Conservation (phyloP, 2,329 filamentous ascomycete species). For the Whalleya microplaca region DNA sequence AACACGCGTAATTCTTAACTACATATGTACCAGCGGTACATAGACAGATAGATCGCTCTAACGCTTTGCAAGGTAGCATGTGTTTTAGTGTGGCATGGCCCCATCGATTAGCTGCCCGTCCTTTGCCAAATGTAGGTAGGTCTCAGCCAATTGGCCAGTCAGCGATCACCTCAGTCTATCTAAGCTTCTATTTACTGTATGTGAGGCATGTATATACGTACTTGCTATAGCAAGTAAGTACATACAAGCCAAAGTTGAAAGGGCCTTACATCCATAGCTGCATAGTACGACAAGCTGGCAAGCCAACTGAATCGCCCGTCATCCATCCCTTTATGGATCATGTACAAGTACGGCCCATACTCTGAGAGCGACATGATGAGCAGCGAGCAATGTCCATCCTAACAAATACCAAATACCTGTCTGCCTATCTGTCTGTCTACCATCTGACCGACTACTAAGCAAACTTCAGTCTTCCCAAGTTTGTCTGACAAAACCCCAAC, state of each 20-base stretch:
- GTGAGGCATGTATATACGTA: too few species aligned
- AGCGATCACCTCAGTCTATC: background rate
- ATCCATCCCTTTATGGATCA: background rate
- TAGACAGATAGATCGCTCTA: background rate
- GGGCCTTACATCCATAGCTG: too few species aligned
- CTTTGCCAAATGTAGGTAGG: background rate
- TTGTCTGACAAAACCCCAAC: too few species aligned
- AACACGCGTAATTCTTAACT: conserved; percentile 3
- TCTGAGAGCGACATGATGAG: background rate
- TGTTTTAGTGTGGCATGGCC: background rate
- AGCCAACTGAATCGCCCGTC: too few species aligned
- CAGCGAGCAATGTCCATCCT: background rate
- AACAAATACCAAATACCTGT: too few species aligned
- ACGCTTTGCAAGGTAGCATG: background rate
- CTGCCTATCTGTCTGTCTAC: too few species aligned
- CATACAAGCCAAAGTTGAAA: too few species aligned
- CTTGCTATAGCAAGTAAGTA: too few species aligned
- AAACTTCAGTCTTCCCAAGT: too few species aligned
- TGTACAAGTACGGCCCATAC: background rate
- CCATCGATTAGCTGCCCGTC: background rate
- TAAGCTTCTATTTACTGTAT: background rate
- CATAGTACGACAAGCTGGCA: too few species aligned
- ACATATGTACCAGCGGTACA: conserved; percentile 4
- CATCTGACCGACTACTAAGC: background rate
- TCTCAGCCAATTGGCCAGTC: background rate